Conservation (phyloP, 176 grass and related monocot genomes). For the Elaeis guineensis region DNA sequence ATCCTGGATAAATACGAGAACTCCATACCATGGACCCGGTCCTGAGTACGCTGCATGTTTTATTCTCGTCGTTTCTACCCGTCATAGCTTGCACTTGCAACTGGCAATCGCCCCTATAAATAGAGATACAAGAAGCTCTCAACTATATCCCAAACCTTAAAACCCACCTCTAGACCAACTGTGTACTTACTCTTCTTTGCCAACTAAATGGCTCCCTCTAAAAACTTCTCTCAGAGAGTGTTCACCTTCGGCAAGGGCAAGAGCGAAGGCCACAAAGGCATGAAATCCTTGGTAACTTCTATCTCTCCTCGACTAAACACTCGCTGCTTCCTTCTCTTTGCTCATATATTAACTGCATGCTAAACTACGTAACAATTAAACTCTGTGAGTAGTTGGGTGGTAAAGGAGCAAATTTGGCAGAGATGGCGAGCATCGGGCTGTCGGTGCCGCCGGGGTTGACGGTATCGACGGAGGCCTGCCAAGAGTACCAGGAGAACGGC, state of each 20-base stretch:
- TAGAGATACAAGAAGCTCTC: no score
- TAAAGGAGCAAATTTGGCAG: conserved; percentile 93
- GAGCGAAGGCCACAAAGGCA: conserved; percentile 89
- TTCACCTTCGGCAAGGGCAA: conserved; percentile 98
- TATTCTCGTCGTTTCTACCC: no score
- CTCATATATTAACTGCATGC: neutral
- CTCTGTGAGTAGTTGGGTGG: conserved; percentile 52
- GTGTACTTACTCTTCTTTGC: no score
- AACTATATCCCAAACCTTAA: no score
- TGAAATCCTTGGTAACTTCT: conserved; percentile 77
- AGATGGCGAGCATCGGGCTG: conserved; percentile 97
- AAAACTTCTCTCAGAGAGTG: conserved; percentile 51
- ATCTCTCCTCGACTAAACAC: neutral
- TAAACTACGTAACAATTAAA: neutral
- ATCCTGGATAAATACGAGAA: no score
- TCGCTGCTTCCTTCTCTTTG: neutral
- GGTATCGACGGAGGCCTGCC: conserved; percentile 92
- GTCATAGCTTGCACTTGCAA: no score
- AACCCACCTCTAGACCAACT: no score
- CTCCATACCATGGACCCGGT: no score
- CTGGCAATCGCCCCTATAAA: no score
- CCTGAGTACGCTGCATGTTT: no score
- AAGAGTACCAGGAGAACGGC: conserved; percentile 71
- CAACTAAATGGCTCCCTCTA: conserved; percentile 53
- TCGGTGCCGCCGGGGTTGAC: conserved; percentile 98